Conservation (phyloP, 2,329 filamentous ascomycete genomes). For the Thermochaetoides dissita region DNA sequence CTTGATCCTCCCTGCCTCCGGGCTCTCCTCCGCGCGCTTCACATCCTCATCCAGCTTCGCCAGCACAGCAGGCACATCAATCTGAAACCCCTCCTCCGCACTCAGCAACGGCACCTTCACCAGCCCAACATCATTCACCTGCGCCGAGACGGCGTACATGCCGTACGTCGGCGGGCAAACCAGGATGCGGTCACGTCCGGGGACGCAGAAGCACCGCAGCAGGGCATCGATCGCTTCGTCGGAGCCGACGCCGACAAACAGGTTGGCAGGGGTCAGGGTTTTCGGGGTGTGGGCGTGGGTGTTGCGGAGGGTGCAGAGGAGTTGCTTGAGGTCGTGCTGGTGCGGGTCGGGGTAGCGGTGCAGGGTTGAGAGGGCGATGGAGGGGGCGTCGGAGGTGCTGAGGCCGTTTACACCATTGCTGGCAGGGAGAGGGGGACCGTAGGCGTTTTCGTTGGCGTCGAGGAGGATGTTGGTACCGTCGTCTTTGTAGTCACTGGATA, state of each 20-base stretch:
- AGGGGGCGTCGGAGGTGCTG: slow-evolving; percentile 20
- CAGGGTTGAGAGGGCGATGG: slow-evolving; percentile 66
- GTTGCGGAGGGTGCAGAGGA: slow-evolving; percentile 77
- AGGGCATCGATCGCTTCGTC: slow-evolving; percentile 96
- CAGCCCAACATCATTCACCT: slow-evolving; percentile 81
- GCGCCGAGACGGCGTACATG: slow-evolving; percentile 92
- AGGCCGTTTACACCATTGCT: slow-evolving; percentile 18
- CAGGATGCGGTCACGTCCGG: slow-evolving; percentile 76
- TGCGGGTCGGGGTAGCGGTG: slow-evolving; percentile 96
- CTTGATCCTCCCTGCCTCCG: slow-evolving; percentile 51
- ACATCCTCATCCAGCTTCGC: slow-evolving; percentile 38
- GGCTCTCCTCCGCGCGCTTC: neutral
- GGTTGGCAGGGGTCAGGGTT: slow-evolving; percentile 60
- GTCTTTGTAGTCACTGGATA: slow-evolving; percentile 84
- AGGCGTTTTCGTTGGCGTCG: slow-evolving; percentile 96
- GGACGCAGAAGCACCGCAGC: slow-evolving; percentile 81
- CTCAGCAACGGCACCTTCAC: slow-evolving; percentile 72
- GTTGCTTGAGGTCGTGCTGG: slow-evolving; percentile 73
- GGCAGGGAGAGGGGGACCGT: slow-evolving; percentile 54
- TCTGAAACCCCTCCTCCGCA: slow-evolving; percentile 50
- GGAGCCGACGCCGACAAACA: slow-evolving; percentile 90
- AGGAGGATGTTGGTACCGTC: slow-evolving; percentile 91
- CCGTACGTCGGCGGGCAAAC: slow-evolving; percentile 95
- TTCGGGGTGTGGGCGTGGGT: slow-evolving; percentile 66
- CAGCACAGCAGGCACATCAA: slow-evolving; percentile 58